These are phyloP conservation scores for Globisporangium radiosum DNA, from an alignment of 352 stramenopile species.

Conservation along the genomic window DNA sequence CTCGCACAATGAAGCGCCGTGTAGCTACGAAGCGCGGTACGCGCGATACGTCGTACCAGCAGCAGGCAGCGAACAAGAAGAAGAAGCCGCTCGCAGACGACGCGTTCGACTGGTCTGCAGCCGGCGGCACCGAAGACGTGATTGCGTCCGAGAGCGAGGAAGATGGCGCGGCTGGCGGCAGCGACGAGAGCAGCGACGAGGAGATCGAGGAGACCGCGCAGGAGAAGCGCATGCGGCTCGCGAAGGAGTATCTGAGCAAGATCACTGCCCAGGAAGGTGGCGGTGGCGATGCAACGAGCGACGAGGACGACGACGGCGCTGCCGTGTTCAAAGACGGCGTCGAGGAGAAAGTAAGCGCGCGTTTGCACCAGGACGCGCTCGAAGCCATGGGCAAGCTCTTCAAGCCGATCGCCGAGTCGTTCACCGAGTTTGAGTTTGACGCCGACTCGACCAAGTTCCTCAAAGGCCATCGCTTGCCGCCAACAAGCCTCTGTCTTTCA, in stretches of 20 bases:
- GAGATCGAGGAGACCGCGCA: conserved; percentile 77
- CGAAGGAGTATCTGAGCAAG: conserved; percentile 85
- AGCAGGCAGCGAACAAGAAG: conserved; percentile 40
- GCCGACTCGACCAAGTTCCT: conserved; percentile 69
- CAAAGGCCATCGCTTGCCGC: conserved; percentile 65
- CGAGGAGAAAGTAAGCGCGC: conserved; percentile 66
- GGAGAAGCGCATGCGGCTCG: conserved; percentile 85
- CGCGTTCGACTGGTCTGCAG: conserved; percentile 74
- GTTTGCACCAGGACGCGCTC: conserved; percentile 79
- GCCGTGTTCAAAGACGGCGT: conserved; percentile 27
- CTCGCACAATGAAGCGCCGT: conserved; percentile 16
- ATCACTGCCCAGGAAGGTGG: conserved; percentile 64
- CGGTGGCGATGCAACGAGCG: conserved; percentile 18
- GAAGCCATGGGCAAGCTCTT: conserved; percentile 86
- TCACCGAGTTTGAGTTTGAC: conserved; percentile 82
- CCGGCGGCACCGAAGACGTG: conserved; percentile 36
- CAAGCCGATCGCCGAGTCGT: conserved; percentile 73
- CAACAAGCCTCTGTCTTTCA: conserved; percentile 86
- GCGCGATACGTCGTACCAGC: conserved; percentile 19
- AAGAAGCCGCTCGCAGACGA: conserved; percentile 55
- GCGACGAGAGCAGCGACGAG: conserved; percentile 48
- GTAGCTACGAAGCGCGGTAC: conserved; percentile 49
- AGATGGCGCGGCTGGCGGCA: conserved; percentile 26
- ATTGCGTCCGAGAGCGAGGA: conserved; percentile 73
- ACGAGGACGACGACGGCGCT: conserved; percentile 38